phyloP scores from a whole-genome alignment of 2,329 filamentous ascomycete genomes.

The Rutstroemia sp. region DNA sequence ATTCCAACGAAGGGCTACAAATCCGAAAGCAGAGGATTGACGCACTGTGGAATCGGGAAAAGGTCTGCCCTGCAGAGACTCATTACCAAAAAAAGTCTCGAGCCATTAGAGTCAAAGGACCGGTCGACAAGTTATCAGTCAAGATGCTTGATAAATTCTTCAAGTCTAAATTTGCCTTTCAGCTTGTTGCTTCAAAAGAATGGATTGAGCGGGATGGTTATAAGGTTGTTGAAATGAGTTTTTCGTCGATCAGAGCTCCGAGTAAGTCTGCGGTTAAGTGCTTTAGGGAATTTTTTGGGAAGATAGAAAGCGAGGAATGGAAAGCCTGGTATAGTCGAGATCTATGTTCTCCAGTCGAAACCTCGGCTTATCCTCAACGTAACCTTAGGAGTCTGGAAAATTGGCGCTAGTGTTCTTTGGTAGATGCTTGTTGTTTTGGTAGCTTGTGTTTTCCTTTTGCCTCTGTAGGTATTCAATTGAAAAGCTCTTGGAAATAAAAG shows the following conservation, averaged over 20 bases:
- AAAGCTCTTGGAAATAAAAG: too few species aligned
- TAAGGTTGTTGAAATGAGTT: constrained; percentile 6
- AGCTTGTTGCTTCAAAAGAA: constrained; percentile 3
- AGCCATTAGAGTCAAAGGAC: constrained; percentile 4
- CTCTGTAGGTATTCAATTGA: too few species aligned
- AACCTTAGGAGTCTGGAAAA: neutral
- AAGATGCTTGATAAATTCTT: neutral
- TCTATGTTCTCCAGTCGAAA: constrained; percentile 10
- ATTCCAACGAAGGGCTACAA: neutral
- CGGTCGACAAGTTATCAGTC: neutral
- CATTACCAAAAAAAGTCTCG: neutral
- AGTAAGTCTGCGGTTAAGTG: constrained; percentile 1
- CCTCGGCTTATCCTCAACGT: neutral
- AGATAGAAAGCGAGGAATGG: neutral
- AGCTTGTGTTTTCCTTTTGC: too few species aligned
- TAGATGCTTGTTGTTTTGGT: too few species aligned
- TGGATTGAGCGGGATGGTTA: neutral
- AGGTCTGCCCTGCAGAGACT: neutral
- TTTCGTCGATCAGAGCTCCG: constrained; percentile 12
- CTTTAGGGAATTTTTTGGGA: neutral
- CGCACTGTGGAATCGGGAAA: constrained; percentile 3
- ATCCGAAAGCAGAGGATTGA: neutral
- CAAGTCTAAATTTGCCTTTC: constrained; percentile 2
- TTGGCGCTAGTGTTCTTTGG: neutral
- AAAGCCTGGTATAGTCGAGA: constrained; percentile 12